Percentiles rank a stretch among this genome's conserved stretches.
Conservation (phyloP, 2,329 filamentous ascomycete species). For the Coccinonectria pachysandricola region DNA sequence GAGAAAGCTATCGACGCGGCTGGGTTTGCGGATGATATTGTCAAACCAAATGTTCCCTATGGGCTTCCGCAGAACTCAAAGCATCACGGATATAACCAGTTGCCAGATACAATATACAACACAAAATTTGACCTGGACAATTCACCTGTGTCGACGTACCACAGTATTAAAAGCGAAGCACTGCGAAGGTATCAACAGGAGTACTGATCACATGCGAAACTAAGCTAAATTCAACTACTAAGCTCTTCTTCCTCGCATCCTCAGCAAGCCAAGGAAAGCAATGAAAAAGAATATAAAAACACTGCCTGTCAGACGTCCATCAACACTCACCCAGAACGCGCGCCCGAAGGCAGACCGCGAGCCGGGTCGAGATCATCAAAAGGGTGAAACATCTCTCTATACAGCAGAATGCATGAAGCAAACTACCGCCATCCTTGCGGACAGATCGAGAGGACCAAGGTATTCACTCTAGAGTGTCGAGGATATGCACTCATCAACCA, state of each 20-base stretch:
- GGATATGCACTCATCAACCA: slow-evolving; percentile 86
- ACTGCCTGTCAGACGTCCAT: slow-evolving; percentile 77
- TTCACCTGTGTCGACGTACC: too few species aligned
- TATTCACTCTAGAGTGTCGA: slow-evolving; percentile 83
- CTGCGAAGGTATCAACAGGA: too few species aligned
- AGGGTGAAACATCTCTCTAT: slow-evolving; percentile 59
- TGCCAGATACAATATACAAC: too few species aligned
- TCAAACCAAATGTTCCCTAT: too few species aligned
- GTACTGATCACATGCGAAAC: not conserved
- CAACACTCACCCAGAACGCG: slow-evolving; percentile 65
- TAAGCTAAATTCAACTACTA: too few species aligned
- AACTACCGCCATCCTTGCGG: slow-evolving; percentile 48
- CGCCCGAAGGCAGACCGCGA: slow-evolving; percentile 63
- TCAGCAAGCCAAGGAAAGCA: slow-evolving; percentile 36
- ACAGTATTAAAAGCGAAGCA: too few species aligned
- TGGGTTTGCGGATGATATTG: too few species aligned
- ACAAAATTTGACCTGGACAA: too few species aligned
- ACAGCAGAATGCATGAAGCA: slow-evolving; percentile 34
- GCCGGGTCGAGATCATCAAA: slow-evolving; percentile 82
- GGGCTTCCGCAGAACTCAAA: too few species aligned
- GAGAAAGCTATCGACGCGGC: too few species aligned
- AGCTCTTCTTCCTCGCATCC: slow-evolving; percentile 40
- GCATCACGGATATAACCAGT: too few species aligned
- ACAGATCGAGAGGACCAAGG: slow-evolving; percentile 47
- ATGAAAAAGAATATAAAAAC: slow-evolving; percentile 45